Evolutionary conservation across 768 basidiomycete genomes (phyloP).

Genomic region (Lyophyllum shimeji): DNA sequence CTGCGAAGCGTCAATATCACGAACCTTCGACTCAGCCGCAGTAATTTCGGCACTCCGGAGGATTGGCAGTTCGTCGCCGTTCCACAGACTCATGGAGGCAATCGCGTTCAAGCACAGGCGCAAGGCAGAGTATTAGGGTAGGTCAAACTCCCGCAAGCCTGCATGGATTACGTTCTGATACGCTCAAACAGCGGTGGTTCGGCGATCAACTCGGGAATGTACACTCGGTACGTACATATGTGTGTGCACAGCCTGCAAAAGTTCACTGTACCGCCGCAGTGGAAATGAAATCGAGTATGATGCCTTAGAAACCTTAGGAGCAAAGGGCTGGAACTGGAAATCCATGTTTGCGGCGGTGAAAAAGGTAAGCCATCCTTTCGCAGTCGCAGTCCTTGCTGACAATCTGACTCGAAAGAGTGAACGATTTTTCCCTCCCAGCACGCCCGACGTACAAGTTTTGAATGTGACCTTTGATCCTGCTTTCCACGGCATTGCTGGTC

Average conservation of each 20-base stretch:
- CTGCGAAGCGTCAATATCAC: constrained; percentile 10
- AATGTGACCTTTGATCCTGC: constrained; percentile 9
- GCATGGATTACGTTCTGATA: not conserved
- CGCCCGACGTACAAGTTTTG: not conserved
- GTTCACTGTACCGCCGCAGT: not conserved
- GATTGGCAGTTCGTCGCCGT: constrained; percentile 17
- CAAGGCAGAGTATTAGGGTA: constrained; percentile 17
- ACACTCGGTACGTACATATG: constrained; percentile 5
- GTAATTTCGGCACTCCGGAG: constrained; percentile 10
- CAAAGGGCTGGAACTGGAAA: constrained; percentile 15
- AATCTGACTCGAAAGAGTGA: constrained; percentile 6
- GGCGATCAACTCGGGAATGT: constrained; percentile 17
- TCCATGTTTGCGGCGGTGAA: constrained; percentile 13
- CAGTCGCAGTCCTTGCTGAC: not conserved
- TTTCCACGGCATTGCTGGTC: constrained; percentile 12
- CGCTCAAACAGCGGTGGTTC: constrained; percentile 9
- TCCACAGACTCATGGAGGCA: constrained; percentile 7
- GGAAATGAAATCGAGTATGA: constrained; percentile 16
- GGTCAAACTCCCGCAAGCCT: not conserved
- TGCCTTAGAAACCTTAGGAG: constrained; percentile 11
- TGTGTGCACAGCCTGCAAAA: not conserved
- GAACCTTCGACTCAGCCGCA: constrained; percentile 11
- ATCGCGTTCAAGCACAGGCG: constrained; percentile 10
- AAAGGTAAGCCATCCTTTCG: not conserved
- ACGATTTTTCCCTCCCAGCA: constrained; percentile 13